Conservation (phyloP, 768 basidiomycete species). For the Termitomyces bulborhizus region DNA sequence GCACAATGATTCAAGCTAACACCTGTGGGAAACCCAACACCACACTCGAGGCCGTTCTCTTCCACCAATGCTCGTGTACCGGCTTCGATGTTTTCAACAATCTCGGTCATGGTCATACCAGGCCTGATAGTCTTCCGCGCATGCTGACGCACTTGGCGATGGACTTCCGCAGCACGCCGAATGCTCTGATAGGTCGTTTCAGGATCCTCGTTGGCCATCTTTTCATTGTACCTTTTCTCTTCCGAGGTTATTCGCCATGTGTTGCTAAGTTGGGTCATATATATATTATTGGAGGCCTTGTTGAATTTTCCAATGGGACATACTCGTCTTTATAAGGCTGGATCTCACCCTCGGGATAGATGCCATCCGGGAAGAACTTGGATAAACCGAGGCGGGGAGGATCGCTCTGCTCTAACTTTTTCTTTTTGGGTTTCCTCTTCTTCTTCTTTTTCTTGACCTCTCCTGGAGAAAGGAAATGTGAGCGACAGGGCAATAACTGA, state of each 20-base stretch:
- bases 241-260: slow-evolving; percentile 84
- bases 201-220: slow-evolving; percentile 70
- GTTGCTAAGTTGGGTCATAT: slow-evolving; percentile 49
- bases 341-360: slow-evolving; percentile 88
- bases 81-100: slow-evolving; percentile 90
- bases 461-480: slow-evolving; percentile 21
- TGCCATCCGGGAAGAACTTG: slow-evolving; percentile 81
- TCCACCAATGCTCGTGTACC: slow-evolving; percentile 89
- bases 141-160: slow-evolving; percentile 82
- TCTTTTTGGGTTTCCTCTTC: slow-evolving; percentile 90
- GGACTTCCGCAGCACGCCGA: slow-evolving; percentile 91
- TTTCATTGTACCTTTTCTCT: slow-evolving; percentile 83
- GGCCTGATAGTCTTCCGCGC: slow-evolving; percentile 82
- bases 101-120: slow-evolving; percentile 92
- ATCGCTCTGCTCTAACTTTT: slow-evolving; percentile 76
- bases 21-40: slow-evolving; percentile 96
- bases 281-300: neutral
- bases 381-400: slow-evolving; percentile 87
- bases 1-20: slow-evolving; percentile 92
- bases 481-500: slow-evolving; percentile 1
- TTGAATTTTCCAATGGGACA: slow-evolving; percentile 24
- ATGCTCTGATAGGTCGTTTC: slow-evolving; percentile 85
- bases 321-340: slow-evolving; percentile 91
- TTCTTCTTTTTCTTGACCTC: slow-evolving; percentile 84
- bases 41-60: slow-evolving; percentile 77